Evolutionary conservation across 139 green algal genomes (phyloP).

Genomic region (Auxenochlorella pyrenoidosa): DNA sequence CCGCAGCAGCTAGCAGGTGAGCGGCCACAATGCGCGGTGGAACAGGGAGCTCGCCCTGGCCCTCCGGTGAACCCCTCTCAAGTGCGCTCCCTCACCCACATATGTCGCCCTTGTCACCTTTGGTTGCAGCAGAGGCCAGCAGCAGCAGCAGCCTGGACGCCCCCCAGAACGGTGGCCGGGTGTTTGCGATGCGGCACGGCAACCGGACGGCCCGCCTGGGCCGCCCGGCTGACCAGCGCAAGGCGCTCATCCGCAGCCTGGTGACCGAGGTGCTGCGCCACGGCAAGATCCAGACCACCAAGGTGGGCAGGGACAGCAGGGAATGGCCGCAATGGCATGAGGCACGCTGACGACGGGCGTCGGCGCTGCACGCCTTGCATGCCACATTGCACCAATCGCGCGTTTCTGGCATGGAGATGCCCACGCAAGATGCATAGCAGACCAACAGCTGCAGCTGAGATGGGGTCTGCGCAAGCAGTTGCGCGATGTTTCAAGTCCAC

Average conservation of each 20-base stretch:
- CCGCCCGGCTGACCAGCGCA: constrained; percentile 96
- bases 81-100: background rate
- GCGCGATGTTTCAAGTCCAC: too few relatives aligned
- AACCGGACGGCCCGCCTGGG: constrained; percentile 83
- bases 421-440: too few relatives aligned
- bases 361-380: too few relatives aligned
- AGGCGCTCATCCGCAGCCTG: constrained; percentile 92
- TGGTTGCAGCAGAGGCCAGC: constrained; percentile 18
- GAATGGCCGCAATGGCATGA: background rate
- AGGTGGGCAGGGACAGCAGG: constrained; percentile 56
- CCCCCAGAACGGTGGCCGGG: constrained; percentile 69
- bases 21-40: constrained; percentile 16
- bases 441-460: too few relatives aligned
- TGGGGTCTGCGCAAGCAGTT: too few relatives aligned
- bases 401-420: too few relatives aligned
- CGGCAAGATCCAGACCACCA: constrained; percentile 95
- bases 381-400: too few relatives aligned
- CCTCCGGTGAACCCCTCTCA: background rate
- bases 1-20: constrained; percentile 35
- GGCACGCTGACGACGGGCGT: too few relatives aligned
- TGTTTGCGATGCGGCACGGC: constrained; percentile 94
- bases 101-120: background rate
- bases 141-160: constrained; percentile 46
- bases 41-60: background rate
- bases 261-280: constrained; percentile 95